phyloP scores from a whole-genome alignment of 352 stramenopile species.

The Globisporangium mamillatum region DNA sequence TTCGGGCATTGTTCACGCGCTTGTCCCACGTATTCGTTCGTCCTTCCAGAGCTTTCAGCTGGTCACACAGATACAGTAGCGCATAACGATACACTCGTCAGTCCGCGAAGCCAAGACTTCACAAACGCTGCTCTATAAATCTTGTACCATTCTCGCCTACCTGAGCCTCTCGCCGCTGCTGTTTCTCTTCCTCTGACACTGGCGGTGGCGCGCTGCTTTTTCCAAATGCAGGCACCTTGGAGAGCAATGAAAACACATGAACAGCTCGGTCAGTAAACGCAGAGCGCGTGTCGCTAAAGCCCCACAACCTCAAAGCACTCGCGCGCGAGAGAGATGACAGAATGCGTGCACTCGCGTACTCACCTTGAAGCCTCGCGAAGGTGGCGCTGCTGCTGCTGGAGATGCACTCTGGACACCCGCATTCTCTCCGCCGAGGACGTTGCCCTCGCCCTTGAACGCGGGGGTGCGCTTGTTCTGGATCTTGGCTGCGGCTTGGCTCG shows the following conservation, averaged over 20 bases:
- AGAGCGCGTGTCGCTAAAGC: too few species aligned
- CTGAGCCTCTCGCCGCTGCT: constrained; percentile 58
- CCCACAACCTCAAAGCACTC: too few species aligned
- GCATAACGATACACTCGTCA: background rate
- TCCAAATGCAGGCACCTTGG: constrained; percentile 41
- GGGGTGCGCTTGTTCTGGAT: constrained; percentile 67
- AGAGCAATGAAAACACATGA: too few species aligned
- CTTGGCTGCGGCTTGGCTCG: constrained; percentile 45
- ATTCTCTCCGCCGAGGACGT: constrained; percentile 46
- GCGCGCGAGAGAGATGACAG: background rate
- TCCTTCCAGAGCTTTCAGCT: constrained; percentile 58
- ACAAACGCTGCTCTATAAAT: background rate
- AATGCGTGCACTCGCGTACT: constrained; percentile 8
- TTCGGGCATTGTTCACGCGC: constrained; percentile 51
- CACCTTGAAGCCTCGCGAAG: constrained; percentile 33
- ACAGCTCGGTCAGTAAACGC: too few species aligned
- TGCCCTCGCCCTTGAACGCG: constrained; percentile 59
- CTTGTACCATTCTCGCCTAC: constrained; percentile 20
- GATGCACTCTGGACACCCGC: constrained; percentile 4
- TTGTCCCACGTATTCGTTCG: constrained; percentile 71
- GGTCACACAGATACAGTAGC: constrained; percentile 2
- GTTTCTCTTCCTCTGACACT: constrained; percentile 52
- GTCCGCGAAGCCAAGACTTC: background rate
- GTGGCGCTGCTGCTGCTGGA: constrained; percentile 12
- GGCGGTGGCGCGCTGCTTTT: constrained; percentile 32